Conservation (phyloP, 2,329 filamentous ascomycete genomes). For the Ophiostoma tasmaniense region DNA sequence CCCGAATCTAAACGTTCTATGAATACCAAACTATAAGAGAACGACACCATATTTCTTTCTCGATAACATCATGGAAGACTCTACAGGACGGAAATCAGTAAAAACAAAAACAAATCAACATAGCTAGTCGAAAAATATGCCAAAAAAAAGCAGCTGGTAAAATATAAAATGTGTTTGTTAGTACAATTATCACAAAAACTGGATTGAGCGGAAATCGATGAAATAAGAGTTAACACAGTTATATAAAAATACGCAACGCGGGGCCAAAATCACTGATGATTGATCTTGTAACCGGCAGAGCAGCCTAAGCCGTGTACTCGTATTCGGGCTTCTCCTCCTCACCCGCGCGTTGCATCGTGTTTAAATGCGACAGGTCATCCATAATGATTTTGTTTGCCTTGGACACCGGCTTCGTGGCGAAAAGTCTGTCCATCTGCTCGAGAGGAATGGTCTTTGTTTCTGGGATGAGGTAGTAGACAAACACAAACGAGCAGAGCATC, state of each 20-base stretch:
- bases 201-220: too few relatives aligned
- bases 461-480: conserved; percentile 54
- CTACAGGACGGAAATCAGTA: too few relatives aligned
- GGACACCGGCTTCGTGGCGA: conserved; percentile 40
- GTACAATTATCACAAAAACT: too few relatives aligned
- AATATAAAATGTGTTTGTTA: too few relatives aligned
- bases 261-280: background rate
- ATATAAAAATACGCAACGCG: background rate
- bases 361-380: conserved; percentile 30
- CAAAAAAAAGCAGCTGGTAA: too few relatives aligned
- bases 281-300: background rate
- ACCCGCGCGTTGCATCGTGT: background rate
- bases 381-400: conserved; percentile 38
- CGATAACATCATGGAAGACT: too few relatives aligned
- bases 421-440: conserved; percentile 57
- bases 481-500: conserved; percentile 49
- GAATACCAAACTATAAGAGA: too few relatives aligned
- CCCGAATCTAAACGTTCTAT: too few relatives aligned
- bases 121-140: too few relatives aligned
- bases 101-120: too few relatives aligned
- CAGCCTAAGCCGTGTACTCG: background rate
- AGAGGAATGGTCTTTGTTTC: conserved; percentile 60
- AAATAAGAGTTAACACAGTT: background rate
- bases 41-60: too few relatives aligned
- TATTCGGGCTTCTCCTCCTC: conserved; percentile 7